Conservation (phyloP, 2,329 filamentous ascomycete genomes). For the Sclerotinia trifoliorum region DNA sequence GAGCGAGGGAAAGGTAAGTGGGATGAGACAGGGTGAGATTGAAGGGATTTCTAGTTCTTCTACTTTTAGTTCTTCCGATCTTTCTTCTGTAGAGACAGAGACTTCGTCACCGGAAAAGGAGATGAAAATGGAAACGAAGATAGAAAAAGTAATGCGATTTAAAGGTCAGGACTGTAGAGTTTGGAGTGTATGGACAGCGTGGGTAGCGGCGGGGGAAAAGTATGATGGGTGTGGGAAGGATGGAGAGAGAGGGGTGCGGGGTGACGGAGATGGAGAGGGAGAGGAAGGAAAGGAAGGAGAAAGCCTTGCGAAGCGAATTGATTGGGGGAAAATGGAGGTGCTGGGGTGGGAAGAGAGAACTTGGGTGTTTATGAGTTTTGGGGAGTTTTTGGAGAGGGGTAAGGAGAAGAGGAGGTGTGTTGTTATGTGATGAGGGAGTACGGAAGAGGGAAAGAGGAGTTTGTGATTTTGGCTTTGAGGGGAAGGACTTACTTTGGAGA, state of each 20-base stretch:
- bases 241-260: too few relatives aligned
- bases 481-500: too few relatives aligned
- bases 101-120: too few relatives aligned
- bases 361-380: neutral
- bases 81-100: too few relatives aligned
- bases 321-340: neutral
- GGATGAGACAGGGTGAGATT: conserved; percentile 3
- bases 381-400: neutral
- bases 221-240: neutral
- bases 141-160: neutral
- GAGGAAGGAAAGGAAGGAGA: neutral
- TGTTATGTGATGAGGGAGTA: neutral
- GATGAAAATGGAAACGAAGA: too few relatives aligned
- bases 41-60: neutral
- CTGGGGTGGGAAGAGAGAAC: neutral
- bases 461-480: neutral
- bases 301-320: neutral
- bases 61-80: too few relatives aligned
- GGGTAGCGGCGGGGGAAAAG: neutral
- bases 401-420: neutral
- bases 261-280: too few relatives aligned
- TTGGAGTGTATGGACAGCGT: neutral
- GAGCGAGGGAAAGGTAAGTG: neutral
- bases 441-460: too few relatives aligned
- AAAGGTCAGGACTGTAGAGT: neutral